These are phyloP conservation scores for Daldinia grandis DNA, from an alignment of 495 filamentous ascomycete genomes.

Conservation along the genomic window DNA sequence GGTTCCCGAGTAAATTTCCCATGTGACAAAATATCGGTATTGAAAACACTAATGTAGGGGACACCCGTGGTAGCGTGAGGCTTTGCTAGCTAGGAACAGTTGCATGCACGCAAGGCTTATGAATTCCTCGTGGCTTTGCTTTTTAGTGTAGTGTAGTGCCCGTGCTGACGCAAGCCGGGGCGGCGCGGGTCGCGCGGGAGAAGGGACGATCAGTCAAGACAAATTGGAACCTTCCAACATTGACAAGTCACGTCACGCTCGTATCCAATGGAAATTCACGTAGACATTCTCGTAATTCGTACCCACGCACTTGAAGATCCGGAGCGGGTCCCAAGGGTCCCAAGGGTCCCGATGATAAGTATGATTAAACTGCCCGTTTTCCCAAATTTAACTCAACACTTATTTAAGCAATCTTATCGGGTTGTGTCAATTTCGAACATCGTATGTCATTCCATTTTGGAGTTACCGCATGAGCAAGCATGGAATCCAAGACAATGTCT, in stretches of 20 bases:
- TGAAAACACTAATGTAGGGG: background rate
- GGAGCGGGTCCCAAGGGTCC: constrained; percentile 31
- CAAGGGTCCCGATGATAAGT: constrained; percentile 5
- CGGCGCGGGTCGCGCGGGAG: constrained; percentile 27
- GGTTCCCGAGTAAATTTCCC: background rate
- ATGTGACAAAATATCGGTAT: background rate
- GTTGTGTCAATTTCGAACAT: background rate
- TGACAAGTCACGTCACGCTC: constrained; percentile 7
- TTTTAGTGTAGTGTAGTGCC: background rate
- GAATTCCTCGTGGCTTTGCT: background rate
- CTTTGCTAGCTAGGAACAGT: background rate
- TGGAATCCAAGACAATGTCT: constrained; percentile 32
- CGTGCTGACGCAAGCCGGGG: constrained; percentile 30
- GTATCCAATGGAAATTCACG: constrained; percentile 21
- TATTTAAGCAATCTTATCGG: background rate
- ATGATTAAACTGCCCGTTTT: background rate
- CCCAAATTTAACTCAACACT: background rate
- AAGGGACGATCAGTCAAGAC: background rate
- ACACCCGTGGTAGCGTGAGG: background rate
- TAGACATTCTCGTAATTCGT: constrained; percentile 15
- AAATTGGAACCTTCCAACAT: background rate
- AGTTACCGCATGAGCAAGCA: constrained; percentile 16
- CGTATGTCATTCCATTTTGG: background rate
- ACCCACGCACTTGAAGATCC: constrained; percentile 17
- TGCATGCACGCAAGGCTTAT: constrained; percentile 3